phyloP scores from a whole-genome alignment of 805 yeast genomes.

The Zygotorulaspora sp. region DNA sequence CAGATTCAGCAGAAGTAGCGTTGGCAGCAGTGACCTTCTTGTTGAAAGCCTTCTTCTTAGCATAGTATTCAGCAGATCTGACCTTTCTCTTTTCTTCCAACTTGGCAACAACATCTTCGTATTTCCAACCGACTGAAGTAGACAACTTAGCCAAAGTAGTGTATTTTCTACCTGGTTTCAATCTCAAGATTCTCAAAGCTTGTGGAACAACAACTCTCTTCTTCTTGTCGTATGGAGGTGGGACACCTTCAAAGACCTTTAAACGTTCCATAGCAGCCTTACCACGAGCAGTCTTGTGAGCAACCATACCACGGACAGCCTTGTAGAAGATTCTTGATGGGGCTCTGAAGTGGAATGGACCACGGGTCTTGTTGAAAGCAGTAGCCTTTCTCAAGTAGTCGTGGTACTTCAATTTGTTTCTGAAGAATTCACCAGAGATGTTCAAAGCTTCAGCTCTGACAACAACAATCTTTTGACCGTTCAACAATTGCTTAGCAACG shows the following conservation, averaged over 20 bases:
- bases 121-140: slow-evolving; percentile 98
- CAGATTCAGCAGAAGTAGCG: slow-evolving; percentile 83
- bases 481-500: slow-evolving; percentile 96
- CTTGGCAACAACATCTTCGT: slow-evolving; percentile 95
- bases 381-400: slow-evolving; percentile 99
- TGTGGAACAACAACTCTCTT: slow-evolving; percentile 99
- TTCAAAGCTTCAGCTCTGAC: slow-evolving; percentile 97
- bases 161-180: slow-evolving; percentile 99
- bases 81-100: slow-evolving; percentile 99
- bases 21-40: slow-evolving; percentile 87
- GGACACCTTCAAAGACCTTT: slow-evolving; percentile 99
- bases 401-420: slow-evolving; percentile 99
- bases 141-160: slow-evolving; percentile 96
- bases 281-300: slow-evolving; percentile 99
- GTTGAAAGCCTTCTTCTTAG: slow-evolving; percentile 94
- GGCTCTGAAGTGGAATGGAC: slow-evolving; percentile 99
- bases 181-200: slow-evolving; percentile 98
- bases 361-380: slow-evolving; percentile 96
- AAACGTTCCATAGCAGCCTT: slow-evolving; percentile 99
- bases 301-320: slow-evolving; percentile 98
- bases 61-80: slow-evolving; percentile 97
- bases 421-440: slow-evolving; percentile 99
- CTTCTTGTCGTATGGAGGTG: slow-evolving; percentile 99
- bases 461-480: slow-evolving; percentile 96
- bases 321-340: slow-evolving; percentile 99